A percentile compares a stretch with the other conserved stretches of the same genome.
Conservation (phyloP, 2,329 filamentous ascomycete genomes). For the Cercospora sp. region DNA sequence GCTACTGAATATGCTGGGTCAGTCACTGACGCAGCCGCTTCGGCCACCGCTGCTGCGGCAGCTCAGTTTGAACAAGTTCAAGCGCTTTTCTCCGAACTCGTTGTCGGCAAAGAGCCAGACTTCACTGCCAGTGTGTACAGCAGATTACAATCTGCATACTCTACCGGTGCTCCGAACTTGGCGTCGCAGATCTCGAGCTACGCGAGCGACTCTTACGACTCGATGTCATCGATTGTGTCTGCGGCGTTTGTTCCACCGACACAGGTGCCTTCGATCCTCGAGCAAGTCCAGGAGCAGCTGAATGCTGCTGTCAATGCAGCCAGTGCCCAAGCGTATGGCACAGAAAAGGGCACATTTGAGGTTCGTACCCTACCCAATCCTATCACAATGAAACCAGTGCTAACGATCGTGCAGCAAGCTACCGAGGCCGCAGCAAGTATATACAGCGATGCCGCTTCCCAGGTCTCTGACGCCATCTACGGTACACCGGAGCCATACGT, state of each 20-base stretch:
- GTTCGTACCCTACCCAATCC: too few species aligned
- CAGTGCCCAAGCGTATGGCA: conserved; percentile 59
- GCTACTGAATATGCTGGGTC: conserved; percentile 62
- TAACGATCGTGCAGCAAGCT: conserved; percentile 46
- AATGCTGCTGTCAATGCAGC: conserved; percentile 61
- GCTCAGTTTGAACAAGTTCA: conserved; percentile 70
- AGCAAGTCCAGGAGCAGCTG: conserved; percentile 57
- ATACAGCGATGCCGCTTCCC: conserved; percentile 44
- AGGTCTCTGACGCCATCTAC: conserved; percentile 52
- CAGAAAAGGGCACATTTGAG: conserved; percentile 55
- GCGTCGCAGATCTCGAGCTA: conserved; percentile 56
- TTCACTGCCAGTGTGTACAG: conserved; percentile 79
- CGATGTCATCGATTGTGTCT: conserved; percentile 49
- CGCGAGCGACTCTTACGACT: conserved; percentile 50
- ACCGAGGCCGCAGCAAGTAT: conserved; percentile 55
- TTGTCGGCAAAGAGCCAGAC: conserved; percentile 73
- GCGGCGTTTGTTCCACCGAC: conserved; percentile 59
- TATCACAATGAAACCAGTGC: too few species aligned
- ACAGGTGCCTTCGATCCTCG: conserved; percentile 58
- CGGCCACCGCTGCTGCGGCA: conserved; percentile 60
- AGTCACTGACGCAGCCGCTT: conserved; percentile 62
- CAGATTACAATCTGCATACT: conserved; percentile 70
- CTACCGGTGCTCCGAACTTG: conserved; percentile 61
- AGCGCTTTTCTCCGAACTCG: conserved; percentile 71
- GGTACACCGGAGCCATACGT: conserved; percentile 55